Evolutionary conservation across 768 basidiomycete species (phyloP), one percentile per base, ranked within the genome.

Genomic region (Albatrellus ellisii): DNA sequence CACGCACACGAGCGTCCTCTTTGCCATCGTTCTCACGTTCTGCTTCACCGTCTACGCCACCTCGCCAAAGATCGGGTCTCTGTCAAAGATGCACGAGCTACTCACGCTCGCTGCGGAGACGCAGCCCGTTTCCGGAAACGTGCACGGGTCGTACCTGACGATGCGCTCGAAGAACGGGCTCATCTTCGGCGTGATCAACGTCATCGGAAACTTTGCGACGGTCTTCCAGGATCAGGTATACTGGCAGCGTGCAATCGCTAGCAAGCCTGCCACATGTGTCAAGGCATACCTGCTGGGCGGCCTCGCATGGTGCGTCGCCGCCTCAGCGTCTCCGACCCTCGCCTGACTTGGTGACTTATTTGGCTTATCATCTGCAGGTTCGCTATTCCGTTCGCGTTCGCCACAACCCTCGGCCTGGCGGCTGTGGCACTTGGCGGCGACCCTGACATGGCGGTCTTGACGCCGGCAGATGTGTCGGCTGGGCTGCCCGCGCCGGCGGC

Each of bases 171-270:
- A 69, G 52, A 64, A 65, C 42, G 75, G 73, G 7, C 54, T 76
- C 26, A 70, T 75, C 34, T 75, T 77, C 48, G 79, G 89, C 15
- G 76, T 91, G 14, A 82, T 92, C 60, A 91, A 90, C 57, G 73
- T 88, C 50, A 77, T 85, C 42, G 87, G 89, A 2, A 89, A 90
- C 58, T 89, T 88, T 51, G 67, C 71, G 20, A 74, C 69, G 8
- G 73, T 77, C 3, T 73, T 74, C 52, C 68, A 73, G 52, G 72
- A 74, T 45, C 62, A 62, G 38, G 60, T 85, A 0, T 97, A 94
- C 60, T 94, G 86, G 79, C 87, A 90, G 55, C 72, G 88, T 10
- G 90, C 90, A 1, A 89, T 95, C 54, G 91, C 92, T 1, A 82
- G 79, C 46, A 65, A 78, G 12, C 89, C 88, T 0, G 78, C 75